Evolutionary conservation across 2,329 filamentous ascomycete species (phyloP).

Genomic region (Aspergillus japonicus): DNA sequence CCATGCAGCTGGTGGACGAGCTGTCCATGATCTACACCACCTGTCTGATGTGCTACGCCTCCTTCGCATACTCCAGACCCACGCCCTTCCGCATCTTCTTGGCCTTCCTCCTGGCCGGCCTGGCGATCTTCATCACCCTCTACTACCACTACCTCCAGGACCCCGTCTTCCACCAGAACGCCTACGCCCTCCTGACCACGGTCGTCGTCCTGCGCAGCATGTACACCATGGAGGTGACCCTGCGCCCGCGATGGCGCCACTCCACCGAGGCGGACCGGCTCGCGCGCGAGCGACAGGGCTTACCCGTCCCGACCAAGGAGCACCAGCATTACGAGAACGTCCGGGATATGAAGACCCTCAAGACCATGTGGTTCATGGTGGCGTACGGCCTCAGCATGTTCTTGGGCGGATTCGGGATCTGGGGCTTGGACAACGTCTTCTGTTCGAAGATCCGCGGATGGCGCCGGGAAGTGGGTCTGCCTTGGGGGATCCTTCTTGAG

Average conservation of each 20-base stretch:
- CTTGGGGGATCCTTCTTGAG: conserved; percentile 75
- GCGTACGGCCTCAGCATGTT: conserved; percentile 67
- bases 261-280: conserved; percentile 47
- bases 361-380: conserved; percentile 75
- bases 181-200: conserved; percentile 70
- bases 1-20: conserved; percentile 70
- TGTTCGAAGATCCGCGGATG: conserved; percentile 65
- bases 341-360: conserved; percentile 58
- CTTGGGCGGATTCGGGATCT: conserved; percentile 71
- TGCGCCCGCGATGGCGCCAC: conserved; percentile 59
- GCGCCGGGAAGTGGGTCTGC: conserved; percentile 68
- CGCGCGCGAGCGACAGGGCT: conserved; percentile 34
- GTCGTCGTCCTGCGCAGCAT: conserved; percentile 70
- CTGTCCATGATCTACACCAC: conserved; percentile 72
- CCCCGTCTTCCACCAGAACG: conserved; percentile 77
- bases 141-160: conserved; percentile 81
- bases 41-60: conserved; percentile 69
- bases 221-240: conserved; percentile 70
- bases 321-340: conserved; percentile 51
- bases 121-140: conserved; percentile 70
- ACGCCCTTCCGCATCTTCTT: conserved; percentile 53
- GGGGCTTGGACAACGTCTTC: conserved; percentile 76
- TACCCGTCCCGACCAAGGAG: conserved; percentile 44
- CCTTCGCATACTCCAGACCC: conserved; percentile 68
- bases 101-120: conserved; percentile 55